These are phyloP conservation scores for Blastocystis sp. DNA, from an alignment of 352 stramenopile genomes.

Conservation along the genomic window DNA sequence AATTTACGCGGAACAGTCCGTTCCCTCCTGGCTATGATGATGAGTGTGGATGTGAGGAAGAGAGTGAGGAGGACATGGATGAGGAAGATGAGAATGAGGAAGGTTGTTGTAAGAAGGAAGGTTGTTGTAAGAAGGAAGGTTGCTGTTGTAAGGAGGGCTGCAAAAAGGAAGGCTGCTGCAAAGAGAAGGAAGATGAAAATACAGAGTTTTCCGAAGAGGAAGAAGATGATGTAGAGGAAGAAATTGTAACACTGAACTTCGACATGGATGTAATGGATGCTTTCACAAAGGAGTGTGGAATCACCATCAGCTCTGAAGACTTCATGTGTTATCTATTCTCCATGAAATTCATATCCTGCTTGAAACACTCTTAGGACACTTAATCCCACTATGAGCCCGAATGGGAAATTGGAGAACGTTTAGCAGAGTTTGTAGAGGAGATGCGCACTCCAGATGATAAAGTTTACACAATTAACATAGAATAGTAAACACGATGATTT, in stretches of 20 bases:
- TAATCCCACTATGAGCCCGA: slow-evolving; percentile 7
- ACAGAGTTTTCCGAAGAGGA: not conserved
- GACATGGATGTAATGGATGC: slow-evolving; percentile 49
- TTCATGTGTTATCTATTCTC: slow-evolving; percentile 29
- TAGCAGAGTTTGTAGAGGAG: slow-evolving; percentile 2
- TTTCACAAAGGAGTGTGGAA: slow-evolving; percentile 33
- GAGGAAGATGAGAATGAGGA: not conserved
- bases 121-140: not conserved
- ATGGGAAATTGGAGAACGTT: not conserved
- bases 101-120: not conserved
- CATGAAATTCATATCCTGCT: slow-evolving; percentile 56
- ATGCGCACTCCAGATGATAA: slow-evolving; percentile 19
- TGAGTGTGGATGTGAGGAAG: not conserved
- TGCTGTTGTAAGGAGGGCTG: not conserved
- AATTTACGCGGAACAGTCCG: not conserved
- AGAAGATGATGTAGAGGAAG: slow-evolving; percentile 33
- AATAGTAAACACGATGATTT: not conserved
- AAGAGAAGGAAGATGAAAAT: not conserved
- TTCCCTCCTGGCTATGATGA: not conserved
- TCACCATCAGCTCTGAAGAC: slow-evolving; percentile 36
- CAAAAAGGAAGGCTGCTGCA: not conserved
- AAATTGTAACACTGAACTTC: not conserved
- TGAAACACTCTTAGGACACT: not conserved
- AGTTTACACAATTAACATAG: not conserved
- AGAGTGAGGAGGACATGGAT: not conserved